These are phyloP conservation scores for Penicillium macrosclerotiorum DNA, from an alignment of 495 filamentous ascomycete genomes.

Conservation along the genomic window DNA sequence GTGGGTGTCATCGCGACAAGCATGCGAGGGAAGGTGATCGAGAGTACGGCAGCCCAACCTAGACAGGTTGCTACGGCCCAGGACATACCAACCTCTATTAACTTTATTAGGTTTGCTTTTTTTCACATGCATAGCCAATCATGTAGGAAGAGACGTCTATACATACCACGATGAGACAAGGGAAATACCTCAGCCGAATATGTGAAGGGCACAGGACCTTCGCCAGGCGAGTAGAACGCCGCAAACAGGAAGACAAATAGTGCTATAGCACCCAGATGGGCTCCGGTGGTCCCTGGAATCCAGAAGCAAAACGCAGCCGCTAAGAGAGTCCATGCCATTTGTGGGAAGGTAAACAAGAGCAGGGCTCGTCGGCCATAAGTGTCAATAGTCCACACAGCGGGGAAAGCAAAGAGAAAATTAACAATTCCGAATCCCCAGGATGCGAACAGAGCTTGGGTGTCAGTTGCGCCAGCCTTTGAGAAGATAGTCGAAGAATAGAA, in stretches of 20 bases:
- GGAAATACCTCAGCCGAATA: slow-evolving; percentile 83
- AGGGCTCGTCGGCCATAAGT: slow-evolving; percentile 76
- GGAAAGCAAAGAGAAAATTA: slow-evolving; percentile 81
- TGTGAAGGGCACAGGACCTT: slow-evolving; percentile 70
- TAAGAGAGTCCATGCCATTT: slow-evolving; percentile 80
- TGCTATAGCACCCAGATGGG: slow-evolving; percentile 59
- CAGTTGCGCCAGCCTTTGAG: slow-evolving; percentile 54
- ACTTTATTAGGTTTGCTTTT: slow-evolving; percentile 7
- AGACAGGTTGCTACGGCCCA: slow-evolving; percentile 72
- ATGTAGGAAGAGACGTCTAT: neutral
- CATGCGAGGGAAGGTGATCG: slow-evolving; percentile 68
- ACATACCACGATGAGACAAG: slow-evolving; percentile 61
- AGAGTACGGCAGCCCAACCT: slow-evolving; percentile 71
- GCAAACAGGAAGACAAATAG: slow-evolving; percentile 68
- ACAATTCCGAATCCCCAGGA: slow-evolving; percentile 80
- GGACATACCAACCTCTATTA: slow-evolving; percentile 65
- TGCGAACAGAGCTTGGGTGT: slow-evolving; percentile 63
- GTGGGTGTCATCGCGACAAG: slow-evolving; percentile 53
- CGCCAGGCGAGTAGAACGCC: slow-evolving; percentile 67
- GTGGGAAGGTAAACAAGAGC: slow-evolving; percentile 81
- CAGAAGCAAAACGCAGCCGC: slow-evolving; percentile 71
- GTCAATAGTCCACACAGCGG: slow-evolving; percentile 83
- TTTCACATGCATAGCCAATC: too few relatives aligned
- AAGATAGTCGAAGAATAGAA: slow-evolving; percentile 84
- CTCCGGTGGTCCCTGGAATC: slow-evolving; percentile 48